Evolutionary conservation across 441 rosid species (phyloP).

Genomic region (Croton laevigatus): DNA sequence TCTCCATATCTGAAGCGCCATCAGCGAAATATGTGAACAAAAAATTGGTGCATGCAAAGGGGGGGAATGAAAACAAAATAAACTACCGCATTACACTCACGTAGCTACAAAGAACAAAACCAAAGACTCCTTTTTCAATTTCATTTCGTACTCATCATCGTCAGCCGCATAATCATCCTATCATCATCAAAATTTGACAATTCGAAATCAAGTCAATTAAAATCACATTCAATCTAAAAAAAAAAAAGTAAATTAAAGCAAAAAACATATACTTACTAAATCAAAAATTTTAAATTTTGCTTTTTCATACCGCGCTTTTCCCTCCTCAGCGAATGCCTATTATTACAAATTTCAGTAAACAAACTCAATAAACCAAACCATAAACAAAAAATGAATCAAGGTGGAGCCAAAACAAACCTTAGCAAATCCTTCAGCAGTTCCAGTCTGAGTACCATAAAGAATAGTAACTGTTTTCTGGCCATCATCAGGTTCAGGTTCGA

Average conservation of each 20-base stretch:
- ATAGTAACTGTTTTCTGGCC: conserved; percentile 73
- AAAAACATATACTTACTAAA: conserved; percentile 44
- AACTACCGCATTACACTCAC: conserved; percentile 38
- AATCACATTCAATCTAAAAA: background rate
- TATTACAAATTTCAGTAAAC: background rate
- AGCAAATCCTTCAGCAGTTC: conserved; percentile 99
- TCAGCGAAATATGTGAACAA: conserved; percentile 15
- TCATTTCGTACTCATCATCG: conserved; percentile 89
- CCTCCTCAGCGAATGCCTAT: conserved; percentile 93
- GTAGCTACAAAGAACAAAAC: conserved; percentile 92
- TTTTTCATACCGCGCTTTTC: conserved; percentile 80
- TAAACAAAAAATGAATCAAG: background rate
- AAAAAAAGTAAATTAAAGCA: background rate
- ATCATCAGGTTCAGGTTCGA: conserved; percentile 60
- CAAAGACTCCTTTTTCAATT: conserved; percentile 74
- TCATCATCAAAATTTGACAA: conserved; percentile 8
- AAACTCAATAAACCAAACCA: background rate
- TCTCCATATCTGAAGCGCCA: conserved; percentile 74
- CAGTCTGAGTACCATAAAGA: conserved; percentile 94
- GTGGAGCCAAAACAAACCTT: conserved; percentile 42
- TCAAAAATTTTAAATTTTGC: conserved; percentile 72
- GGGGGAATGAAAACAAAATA: background rate
- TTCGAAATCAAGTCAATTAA: background rate
- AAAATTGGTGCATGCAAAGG: background rate
- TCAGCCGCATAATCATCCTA: conserved; percentile 96